phyloP scores from a whole-genome alignment of 2,329 filamentous ascomycete genomes.

The Alternaria consortialis region DNA sequence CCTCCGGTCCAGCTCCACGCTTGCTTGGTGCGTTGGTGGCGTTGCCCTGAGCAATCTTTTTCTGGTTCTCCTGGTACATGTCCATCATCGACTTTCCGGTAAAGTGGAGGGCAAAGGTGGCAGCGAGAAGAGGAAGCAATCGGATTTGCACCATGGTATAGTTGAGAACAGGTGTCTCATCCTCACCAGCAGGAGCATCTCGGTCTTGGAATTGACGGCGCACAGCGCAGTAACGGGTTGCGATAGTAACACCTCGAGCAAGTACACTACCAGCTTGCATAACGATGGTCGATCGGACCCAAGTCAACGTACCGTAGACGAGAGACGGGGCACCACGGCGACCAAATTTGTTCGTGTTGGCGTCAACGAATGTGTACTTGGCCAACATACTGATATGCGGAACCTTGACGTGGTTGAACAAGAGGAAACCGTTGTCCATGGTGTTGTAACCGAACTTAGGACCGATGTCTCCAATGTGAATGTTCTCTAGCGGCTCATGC shows the following conservation, averaged over 20 bases:
- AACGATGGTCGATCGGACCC: constrained; percentile 77
- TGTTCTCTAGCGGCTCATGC: constrained; percentile 59
- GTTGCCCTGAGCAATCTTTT: constrained; percentile 64
- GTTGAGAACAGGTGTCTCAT: constrained; percentile 79
- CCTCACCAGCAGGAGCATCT: constrained; percentile 67
- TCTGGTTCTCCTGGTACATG: constrained; percentile 76
- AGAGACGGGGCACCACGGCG: constrained; percentile 72
- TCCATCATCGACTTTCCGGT: constrained; percentile 80
- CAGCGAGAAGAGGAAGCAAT: constrained; percentile 74
- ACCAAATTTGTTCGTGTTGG: constrained; percentile 72
- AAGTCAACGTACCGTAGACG: constrained; percentile 79
- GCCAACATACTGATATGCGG: constrained; percentile 78
- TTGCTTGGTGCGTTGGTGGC: constrained; percentile 44
- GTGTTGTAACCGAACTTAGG: constrained; percentile 83
- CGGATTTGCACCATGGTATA: constrained; percentile 84
- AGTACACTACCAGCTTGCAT: constrained; percentile 76
- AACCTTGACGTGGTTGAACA: constrained; percentile 79
- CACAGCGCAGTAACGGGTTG: constrained; percentile 76
- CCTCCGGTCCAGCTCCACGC: constrained; percentile 72
- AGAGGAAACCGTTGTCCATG: constrained; percentile 83
- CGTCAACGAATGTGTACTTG: constrained; percentile 73
- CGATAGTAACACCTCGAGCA: constrained; percentile 79
- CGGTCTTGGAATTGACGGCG: constrained; percentile 81
- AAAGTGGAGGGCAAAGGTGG: constrained; percentile 81
- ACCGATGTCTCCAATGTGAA: constrained; percentile 80